Evolutionary conservation across 2,329 filamentous ascomycete species (phyloP).

Genomic region (Fusarium torulosum): DNA sequence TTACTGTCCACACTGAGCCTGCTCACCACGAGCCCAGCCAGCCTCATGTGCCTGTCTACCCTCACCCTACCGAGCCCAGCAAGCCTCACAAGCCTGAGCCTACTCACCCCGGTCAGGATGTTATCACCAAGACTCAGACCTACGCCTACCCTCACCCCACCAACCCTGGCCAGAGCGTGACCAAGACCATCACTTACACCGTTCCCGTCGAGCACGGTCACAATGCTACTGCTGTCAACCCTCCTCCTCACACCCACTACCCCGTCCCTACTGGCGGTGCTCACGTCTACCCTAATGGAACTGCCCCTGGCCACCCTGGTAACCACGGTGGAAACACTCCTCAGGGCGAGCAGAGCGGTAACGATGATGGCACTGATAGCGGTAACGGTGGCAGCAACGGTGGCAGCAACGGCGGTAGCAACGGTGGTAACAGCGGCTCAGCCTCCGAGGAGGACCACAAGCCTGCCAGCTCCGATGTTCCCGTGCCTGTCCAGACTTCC

Average conservation of each 20-base stretch:
- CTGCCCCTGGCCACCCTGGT: constrained; percentile 29
- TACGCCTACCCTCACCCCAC: constrained; percentile 47
- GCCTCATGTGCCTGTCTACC: constrained; percentile 30
- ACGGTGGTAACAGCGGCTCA: constrained; percentile 12
- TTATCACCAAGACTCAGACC: constrained; percentile 47
- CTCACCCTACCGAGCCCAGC: constrained; percentile 37
- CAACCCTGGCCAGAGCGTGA: constrained; percentile 40
- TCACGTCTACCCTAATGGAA: constrained; percentile 33
- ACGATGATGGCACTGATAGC: constrained; percentile 18
- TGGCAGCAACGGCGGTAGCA: constrained; percentile 1
- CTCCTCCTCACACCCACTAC: constrained; percentile 38
- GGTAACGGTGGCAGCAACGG: constrained; percentile 6
- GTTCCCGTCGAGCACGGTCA: constrained; percentile 34
- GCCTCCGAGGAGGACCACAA: constrained; percentile 25
- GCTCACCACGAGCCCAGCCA: constrained; percentile 29
- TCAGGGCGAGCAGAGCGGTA: constrained; percentile 22
- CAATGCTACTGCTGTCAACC: constrained; percentile 39
- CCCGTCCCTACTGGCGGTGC: constrained; percentile 38
- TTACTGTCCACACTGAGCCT: constrained; percentile 34
- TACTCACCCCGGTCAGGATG: constrained; percentile 36
- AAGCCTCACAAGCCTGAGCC: constrained; percentile 37
- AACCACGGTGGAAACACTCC: constrained; percentile 37
- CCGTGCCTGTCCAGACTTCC: constrained; percentile 44
- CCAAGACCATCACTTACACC: constrained; percentile 47
- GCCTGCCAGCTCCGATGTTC: constrained; percentile 31